phyloP scores from a whole-genome alignment of 176 grass and related monocot genomes.

The Pontederia paniculata region DNA sequence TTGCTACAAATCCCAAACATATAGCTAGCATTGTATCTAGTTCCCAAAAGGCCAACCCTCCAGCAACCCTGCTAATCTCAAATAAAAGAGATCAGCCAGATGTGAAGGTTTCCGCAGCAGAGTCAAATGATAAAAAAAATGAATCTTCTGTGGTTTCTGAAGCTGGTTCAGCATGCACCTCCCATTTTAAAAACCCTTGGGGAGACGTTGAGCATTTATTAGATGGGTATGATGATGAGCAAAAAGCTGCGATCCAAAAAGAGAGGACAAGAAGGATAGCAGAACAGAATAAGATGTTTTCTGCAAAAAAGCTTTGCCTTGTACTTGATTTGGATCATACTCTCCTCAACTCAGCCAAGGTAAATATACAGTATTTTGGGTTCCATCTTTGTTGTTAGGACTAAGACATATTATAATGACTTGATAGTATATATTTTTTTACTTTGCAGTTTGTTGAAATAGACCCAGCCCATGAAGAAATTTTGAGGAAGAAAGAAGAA shows the following conservation, averaged over 20 bases:
- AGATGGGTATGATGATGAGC: constrained; percentile 81
- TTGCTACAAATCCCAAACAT: constrained; percentile 21
- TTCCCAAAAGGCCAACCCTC: constrained; percentile 40
- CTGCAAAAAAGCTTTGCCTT: constrained; percentile 69
- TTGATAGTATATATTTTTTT: constrained; percentile 9
- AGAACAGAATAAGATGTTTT: constrained; percentile 81
- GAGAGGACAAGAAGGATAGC: constrained; percentile 84
- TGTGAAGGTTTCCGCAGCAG: constrained; percentile 14
- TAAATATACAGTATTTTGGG: constrained; percentile 19
- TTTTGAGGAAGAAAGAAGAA: constrained; percentile 87
- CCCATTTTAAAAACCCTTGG: constrained; percentile 33
- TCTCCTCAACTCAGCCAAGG: constrained; percentile 94
- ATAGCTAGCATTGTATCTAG: constrained; percentile 25
- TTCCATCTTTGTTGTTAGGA: no score
- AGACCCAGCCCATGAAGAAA: constrained; percentile 65
- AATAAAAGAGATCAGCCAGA: constrained; percentile 25
- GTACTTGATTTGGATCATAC: constrained; percentile 98
- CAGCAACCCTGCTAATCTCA: constrained; percentile 14
- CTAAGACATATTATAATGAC: neutral
- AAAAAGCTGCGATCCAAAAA: constrained; percentile 87
- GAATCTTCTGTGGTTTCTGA: constrained; percentile 12
- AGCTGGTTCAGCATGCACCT: constrained; percentile 15
- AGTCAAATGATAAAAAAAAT: constrained; percentile 28
- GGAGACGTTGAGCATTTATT: constrained; percentile 74
- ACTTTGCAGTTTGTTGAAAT: constrained; percentile 73